phyloP scores from a whole-genome alignment of 2,329 filamentous ascomycete genomes.

The Metarhizium brunneum region DNA sequence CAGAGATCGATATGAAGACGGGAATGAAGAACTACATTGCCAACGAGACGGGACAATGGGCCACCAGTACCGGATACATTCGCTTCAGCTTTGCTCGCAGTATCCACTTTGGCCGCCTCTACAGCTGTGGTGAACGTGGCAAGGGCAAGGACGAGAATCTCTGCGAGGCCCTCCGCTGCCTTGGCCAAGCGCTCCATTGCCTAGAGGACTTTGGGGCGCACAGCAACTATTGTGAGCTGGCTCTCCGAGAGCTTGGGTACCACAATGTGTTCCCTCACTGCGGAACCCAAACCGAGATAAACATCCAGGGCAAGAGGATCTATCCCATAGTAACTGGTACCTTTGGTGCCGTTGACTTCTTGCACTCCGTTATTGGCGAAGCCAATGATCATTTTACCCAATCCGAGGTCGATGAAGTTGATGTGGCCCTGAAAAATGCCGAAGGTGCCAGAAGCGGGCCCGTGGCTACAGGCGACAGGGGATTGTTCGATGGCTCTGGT shows the following conservation, averaged over 20 bases:
- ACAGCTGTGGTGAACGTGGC: slow-evolving; percentile 54
- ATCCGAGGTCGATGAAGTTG: slow-evolving; percentile 74
- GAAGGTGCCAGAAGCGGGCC: slow-evolving; percentile 36
- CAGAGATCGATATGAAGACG: slow-evolving; percentile 63
- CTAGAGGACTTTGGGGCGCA: slow-evolving; percentile 75
- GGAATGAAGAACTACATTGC: slow-evolving; percentile 99
- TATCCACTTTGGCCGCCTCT: slow-evolving; percentile 70
- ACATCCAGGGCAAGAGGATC: slow-evolving; percentile 51
- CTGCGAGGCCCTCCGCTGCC: slow-evolving; percentile 68
- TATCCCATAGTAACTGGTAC: slow-evolving; percentile 64
- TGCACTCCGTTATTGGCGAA: slow-evolving; percentile 70
- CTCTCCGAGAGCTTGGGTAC: slow-evolving; percentile 65
- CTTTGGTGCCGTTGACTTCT: slow-evolving; percentile 76
- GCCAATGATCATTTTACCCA: slow-evolving; percentile 79
- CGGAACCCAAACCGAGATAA: slow-evolving; percentile 57
- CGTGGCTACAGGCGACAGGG: slow-evolving; percentile 25
- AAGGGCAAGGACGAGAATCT: slow-evolving; percentile 64
- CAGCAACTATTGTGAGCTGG: slow-evolving; percentile 76
- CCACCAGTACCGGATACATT: slow-evolving; percentile 80
- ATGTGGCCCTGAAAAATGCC: slow-evolving; percentile 63
- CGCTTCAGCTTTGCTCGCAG: slow-evolving; percentile 64
- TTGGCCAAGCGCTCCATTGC: slow-evolving; percentile 69
- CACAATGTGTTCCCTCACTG: slow-evolving; percentile 75
- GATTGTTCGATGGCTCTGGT: slow-evolving; percentile 31
- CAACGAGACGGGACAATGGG: slow-evolving; percentile 80